A percentile compares a stretch with the other conserved stretches of the same genome.
phyloP scores from a whole-genome alignment of 441 rosid genomes.

The Flueggea neowawraea region DNA sequence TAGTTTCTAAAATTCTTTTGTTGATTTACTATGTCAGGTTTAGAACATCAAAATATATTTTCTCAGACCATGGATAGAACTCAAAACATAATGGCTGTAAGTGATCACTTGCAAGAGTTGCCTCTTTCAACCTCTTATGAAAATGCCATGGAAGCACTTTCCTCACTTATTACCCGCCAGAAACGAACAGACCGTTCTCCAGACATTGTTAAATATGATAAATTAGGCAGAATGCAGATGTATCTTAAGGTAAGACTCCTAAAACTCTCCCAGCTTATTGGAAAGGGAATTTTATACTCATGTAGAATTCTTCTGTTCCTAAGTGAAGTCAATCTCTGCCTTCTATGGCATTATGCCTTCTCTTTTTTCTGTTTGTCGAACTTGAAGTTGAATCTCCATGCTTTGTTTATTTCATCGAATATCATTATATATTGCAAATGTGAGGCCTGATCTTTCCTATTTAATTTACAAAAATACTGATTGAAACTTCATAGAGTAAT shows the following conservation, averaged over 20 bases:
- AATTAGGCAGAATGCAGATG: slow-evolving; percentile 57
- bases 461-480: no score
- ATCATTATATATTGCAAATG: no score
- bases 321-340: no score
- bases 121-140: slow-evolving; percentile 64
- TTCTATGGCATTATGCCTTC: no score
- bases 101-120: slow-evolving; percentile 31
- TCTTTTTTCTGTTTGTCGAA: no score
- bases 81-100: slow-evolving; percentile 19
- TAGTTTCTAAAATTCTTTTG: slow-evolving; percentile 6
- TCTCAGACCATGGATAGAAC: slow-evolving; percentile 33
- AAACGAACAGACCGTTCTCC: slow-evolving; percentile 51
- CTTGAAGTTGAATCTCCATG: no score
- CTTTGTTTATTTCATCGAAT: no score
- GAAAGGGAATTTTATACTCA: no score
- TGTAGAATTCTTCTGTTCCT: no score
- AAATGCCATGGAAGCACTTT: slow-evolving; percentile 80
- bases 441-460: no score
- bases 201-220: slow-evolving; percentile 35
- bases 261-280: not conserved
- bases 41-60: slow-evolving; percentile 32
- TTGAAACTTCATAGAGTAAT: no score
- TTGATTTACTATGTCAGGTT: slow-evolving; percentile 37
- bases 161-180: slow-evolving; percentile 68
- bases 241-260: slow-evolving; percentile 60